Conservation (phyloP, 202 grass and related monocot species). For the Hordeum pubiflorum region DNA sequence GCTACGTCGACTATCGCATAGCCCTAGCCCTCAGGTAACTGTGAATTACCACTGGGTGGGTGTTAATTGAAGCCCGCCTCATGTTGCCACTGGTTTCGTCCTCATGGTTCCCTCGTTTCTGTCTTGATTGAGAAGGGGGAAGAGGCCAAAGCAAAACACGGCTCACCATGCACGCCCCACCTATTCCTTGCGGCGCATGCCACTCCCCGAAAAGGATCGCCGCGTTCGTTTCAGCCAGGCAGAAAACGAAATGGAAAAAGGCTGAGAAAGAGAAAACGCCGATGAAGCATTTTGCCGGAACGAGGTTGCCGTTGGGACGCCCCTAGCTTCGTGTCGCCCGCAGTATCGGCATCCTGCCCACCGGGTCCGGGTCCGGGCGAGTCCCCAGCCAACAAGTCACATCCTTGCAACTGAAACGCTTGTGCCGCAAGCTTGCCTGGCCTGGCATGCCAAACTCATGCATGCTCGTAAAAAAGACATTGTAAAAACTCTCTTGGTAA, state of each 20-base stretch:
- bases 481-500: not conserved
- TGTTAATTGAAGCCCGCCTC: not conserved
- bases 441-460: slow-evolving; percentile 32
- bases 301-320: slow-evolving; percentile 17
- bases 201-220: slow-evolving; percentile 6
- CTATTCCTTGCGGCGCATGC: not conserved
- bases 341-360: slow-evolving; percentile 2
- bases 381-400: not conserved
- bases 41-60: not conserved
- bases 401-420: slow-evolving; percentile 40
- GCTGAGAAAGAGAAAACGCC: not conserved
- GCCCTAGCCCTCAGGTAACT: not conserved
- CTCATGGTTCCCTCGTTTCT: not conserved
- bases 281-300: not conserved
- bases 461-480: not conserved
- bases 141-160: not conserved
- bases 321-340: slow-evolving; percentile 24
- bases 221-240: not conserved
- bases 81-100: not conserved
- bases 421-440: not conserved
- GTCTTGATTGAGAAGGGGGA: not conserved
- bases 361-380: not conserved
- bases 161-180: not conserved
- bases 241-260: not conserved
- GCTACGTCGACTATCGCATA: too few relatives aligned